Base-by-base conservation (phyloP, 78 protist species). In the Polysphondylium violaceum region DNA sequence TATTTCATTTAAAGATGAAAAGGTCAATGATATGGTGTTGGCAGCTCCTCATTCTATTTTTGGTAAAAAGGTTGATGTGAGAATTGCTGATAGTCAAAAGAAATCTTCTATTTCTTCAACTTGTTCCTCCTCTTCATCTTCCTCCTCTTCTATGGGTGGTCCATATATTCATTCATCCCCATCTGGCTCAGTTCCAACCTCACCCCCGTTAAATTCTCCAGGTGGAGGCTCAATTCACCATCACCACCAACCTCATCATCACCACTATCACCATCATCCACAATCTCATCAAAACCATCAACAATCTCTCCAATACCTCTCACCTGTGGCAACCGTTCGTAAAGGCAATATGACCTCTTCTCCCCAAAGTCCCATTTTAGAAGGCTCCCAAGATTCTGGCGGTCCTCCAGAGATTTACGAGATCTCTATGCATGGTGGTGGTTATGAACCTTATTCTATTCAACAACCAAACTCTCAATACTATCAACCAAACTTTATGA, bases 61-160 rank as follows among this genome's bases (percentile, higher is more conserved):
- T 12, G 91, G 79, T 0, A 83, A 83, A 41, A 83, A 63, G 16
- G 79, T 83, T n/a, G 91, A 83, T 83, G 76, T 83, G 29, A 47
- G 91, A 56, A 29, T 83, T 27, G 91, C 91, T n/a, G 79, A 83
- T 50, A 76, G 67, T 31, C 38, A 76, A 63, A 72, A 51, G n/a
- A 65, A 38, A 23, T 17, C 5, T 14, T 29, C 23, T 64, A 5
- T 14, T 64, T 11, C 25, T n/a, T 64, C 72, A 64, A 64, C 7
- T n/a, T n/a, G 21, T 58, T 9, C 63, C 7, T 12, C 31, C 2
- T 60, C 12, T 2, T 31, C 31, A 23, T 5, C 12, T 31, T 4
- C 43, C 41, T 19, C 1, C 9, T 19, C 74, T n/a, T 21, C 50
- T 41, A 38, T 3, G 3, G 17, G 35, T n/a, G 27, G 2, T 5